Conservation (phyloP, 2,329 filamentous ascomycete species). For the Pseudogymnoascus sp. region DNA sequence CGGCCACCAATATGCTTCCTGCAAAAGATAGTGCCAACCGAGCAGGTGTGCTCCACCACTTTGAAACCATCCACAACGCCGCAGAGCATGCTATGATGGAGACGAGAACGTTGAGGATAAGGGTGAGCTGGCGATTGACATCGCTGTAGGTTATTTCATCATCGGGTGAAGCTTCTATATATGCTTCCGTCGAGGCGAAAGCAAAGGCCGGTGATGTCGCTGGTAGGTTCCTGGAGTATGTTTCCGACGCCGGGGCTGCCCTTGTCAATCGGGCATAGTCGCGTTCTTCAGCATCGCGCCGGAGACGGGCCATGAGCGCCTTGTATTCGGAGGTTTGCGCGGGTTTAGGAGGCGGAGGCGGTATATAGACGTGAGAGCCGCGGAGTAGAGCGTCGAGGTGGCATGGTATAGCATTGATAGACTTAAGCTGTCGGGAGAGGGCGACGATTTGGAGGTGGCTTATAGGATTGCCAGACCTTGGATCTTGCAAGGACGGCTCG, state of each 20-base stretch:
- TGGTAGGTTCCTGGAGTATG: slow-evolving; percentile 52
- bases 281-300: slow-evolving; percentile 71
- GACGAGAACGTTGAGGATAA: slow-evolving; percentile 84
- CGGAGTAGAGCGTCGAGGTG: slow-evolving; percentile 63
- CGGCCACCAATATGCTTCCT: slow-evolving; percentile 58
- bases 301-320: slow-evolving; percentile 76
- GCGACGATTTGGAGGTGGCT: slow-evolving; percentile 61
- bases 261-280: slow-evolving; percentile 75
- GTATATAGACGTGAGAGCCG: slow-evolving; percentile 62
- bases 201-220: slow-evolving; percentile 41
- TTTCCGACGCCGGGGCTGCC: slow-evolving; percentile 45
- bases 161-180: slow-evolving; percentile 35
- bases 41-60: slow-evolving; percentile 66
- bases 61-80: slow-evolving; percentile 68
- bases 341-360: slow-evolving; percentile 72
- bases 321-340: slow-evolving; percentile 70
- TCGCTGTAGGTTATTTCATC: slow-evolving; percentile 64
- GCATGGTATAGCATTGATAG: slow-evolving; percentile 27
- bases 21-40: slow-evolving; percentile 63
- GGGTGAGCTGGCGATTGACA: slow-evolving; percentile 68
- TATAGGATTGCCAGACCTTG: slow-evolving; percentile 54
- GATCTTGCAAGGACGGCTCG: slow-evolving; percentile 40
- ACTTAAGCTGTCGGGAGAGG: slow-evolving; percentile 46
- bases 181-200: slow-evolving; percentile 43
- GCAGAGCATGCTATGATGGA: slow-evolving; percentile 73